phyloP scores from a whole-genome alignment of 345 rosid species.

The Turritis glabra region DNA sequence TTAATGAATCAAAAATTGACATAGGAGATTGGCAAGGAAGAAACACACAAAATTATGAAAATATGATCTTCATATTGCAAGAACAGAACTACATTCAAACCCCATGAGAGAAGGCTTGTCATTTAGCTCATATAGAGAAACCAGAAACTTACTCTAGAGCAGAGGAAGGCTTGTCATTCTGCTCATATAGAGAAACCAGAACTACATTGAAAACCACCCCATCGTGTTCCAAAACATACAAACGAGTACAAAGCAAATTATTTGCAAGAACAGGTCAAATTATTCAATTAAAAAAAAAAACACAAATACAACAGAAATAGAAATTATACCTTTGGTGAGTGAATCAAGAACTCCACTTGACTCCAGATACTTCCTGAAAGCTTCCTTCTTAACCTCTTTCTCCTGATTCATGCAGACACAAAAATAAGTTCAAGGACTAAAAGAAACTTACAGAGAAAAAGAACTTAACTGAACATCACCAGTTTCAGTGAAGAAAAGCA shows the following conservation, averaged over 20 bases:
- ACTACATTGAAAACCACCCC: slow-evolving; percentile 44
- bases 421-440: background rate
- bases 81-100: too few relatives aligned
- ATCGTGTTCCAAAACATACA: background rate
- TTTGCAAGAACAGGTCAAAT: background rate
- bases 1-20: background rate
- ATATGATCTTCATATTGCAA: too few relatives aligned
- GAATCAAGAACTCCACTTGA: slow-evolving; percentile 81
- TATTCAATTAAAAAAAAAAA: background rate
- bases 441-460: background rate
- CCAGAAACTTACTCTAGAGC: slow-evolving; percentile 76
- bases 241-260: background rate
- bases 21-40: background rate
- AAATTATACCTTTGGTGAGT: slow-evolving; percentile 69
- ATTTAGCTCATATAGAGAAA: too few relatives aligned
- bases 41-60: too few relatives aligned
- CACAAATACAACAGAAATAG: background rate
- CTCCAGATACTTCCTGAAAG: slow-evolving; percentile 83
- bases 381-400: slow-evolving; percentile 90
- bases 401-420: slow-evolving; percentile 47
- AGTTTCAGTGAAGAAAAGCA: slow-evolving; percentile 5
- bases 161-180: slow-evolving; percentile 88
- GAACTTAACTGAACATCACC: background rate
- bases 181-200: slow-evolving; percentile 84
- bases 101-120: too few relatives aligned